Percentiles rank a stretch among this genome's conserved stretches.
Evolutionary conservation across 257 asterid species (phyloP).

Genomic region (Oldenlandia corymbosa): DNA sequence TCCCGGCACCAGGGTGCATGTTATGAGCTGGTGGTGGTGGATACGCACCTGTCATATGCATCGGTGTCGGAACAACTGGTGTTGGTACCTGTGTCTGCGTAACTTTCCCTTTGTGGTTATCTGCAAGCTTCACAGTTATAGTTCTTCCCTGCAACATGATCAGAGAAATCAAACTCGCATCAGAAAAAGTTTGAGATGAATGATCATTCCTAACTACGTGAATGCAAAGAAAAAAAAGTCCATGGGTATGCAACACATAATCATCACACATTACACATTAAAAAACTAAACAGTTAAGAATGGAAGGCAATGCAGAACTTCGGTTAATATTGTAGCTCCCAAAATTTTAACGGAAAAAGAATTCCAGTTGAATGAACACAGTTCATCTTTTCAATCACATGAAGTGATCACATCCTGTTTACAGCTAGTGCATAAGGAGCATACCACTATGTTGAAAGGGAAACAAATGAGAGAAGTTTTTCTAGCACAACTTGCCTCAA

Average conservation of each 20-base stretch:
- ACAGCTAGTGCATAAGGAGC: neutral
- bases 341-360: neutral
- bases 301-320: no score
- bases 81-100: slow-evolving; percentile 43
- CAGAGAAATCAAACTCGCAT: neutral
- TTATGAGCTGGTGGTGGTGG: slow-evolving; percentile 33
- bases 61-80: slow-evolving; percentile 39
- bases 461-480: no score
- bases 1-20: slow-evolving; percentile 26
- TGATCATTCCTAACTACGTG: neutral
- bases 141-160: slow-evolving; percentile 59
- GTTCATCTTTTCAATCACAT: neutral
- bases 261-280: neutral
- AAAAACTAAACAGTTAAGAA: neutral
- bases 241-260: neutral
- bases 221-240: neutral
- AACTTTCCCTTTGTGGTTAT: slow-evolving; percentile 59
- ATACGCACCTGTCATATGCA: slow-evolving; percentile 42
- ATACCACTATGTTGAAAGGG: neutral
- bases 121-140: slow-evolving; percentile 80
- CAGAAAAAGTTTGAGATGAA: neutral
- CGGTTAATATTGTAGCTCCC: neutral
- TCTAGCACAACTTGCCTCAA: neutral
- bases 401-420: neutral
- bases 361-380: no score